These are phyloP conservation scores for Sophora flavescens DNA, from an alignment of 306 rosid species.

Conservation along the genomic window DNA sequence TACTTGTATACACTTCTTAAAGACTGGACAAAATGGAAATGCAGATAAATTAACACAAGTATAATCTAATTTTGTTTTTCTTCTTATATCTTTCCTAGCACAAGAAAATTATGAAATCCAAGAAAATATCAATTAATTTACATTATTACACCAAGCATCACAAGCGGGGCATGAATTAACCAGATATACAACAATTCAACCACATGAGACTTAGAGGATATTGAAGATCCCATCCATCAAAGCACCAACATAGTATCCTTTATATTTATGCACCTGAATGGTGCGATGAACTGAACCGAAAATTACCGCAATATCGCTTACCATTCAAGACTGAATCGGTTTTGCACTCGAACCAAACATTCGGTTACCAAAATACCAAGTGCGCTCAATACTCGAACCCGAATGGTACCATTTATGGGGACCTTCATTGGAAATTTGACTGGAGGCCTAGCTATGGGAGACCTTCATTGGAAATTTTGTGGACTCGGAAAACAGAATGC, in stretches of 20 bases:
- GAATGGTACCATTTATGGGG: no score
- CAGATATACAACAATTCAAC: constrained; percentile 38
- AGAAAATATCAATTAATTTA: not conserved
- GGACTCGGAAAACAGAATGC: no score
- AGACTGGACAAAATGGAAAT: constrained; percentile 11
- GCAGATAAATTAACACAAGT: constrained; percentile 29
- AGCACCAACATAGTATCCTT: constrained; percentile 72
- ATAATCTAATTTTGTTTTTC: not conserved
- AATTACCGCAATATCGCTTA: no score
- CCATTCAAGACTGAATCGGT: no score
- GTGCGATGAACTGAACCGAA: no score
- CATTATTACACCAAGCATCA: not conserved
- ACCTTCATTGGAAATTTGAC: no score
- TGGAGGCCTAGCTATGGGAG: no score
- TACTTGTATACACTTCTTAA: not conserved
- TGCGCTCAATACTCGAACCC: no score
- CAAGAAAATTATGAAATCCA: constrained; percentile 22
- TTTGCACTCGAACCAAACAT: no score
- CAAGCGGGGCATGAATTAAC: constrained; percentile 5
- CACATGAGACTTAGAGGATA: constrained; percentile 67
- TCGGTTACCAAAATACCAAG: no score
- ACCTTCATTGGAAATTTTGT: no score
- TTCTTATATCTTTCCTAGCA: not conserved
- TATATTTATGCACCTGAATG: no score
- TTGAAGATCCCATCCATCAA: constrained; percentile 63